Evolutionary conservation across 2,329 filamentous ascomycete genomes (phyloP).

Genomic region (Ophiostoma ips): DNA sequence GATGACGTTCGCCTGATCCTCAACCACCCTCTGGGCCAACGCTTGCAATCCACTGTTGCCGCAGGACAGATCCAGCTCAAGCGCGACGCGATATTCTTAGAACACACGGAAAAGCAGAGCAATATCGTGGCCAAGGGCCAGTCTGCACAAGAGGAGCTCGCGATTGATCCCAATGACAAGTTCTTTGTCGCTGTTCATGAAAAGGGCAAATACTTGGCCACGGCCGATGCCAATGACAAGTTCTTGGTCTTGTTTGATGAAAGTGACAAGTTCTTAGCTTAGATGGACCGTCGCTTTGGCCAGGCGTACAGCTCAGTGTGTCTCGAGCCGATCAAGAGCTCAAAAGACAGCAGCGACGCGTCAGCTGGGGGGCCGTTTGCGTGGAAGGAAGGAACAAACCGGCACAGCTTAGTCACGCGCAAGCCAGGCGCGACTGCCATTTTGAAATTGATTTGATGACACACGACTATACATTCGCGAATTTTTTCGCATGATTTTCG

Average conservation of each 20-base stretch:
- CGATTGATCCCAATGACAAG: no score
- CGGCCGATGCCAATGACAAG: conserved; percentile 17
- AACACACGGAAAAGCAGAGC: conserved; percentile 13
- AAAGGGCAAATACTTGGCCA: no score
- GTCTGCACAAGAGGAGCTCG: conserved; percentile 12
- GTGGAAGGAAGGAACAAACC: no score
- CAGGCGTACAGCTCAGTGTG: conserved; percentile 18
- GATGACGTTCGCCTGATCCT: conserved; percentile 17
- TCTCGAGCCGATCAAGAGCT: conserved; percentile 17
- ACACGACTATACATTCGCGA: no score
- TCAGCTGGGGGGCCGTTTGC: no score
- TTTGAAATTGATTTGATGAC: conserved; percentile 15
- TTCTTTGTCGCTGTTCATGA: no score
- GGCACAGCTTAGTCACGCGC: no score
- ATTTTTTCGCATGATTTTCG: no score
- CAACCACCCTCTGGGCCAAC: conserved; percentile 17
- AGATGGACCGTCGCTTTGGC: conserved; percentile 17
- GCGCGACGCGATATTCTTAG: conserved; percentile 16
- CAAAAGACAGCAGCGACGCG: no score
- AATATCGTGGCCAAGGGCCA: conserved; percentile 16
- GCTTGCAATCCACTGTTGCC: conserved; percentile 14
- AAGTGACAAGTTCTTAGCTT: no score
- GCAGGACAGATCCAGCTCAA: conserved; percentile 16
- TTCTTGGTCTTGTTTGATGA: conserved; percentile 18
- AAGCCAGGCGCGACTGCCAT: conserved; percentile 17